A percentile compares a stretch with the other conserved stretches of the same genome.
Evolutionary conservation across 306 rosid species (phyloP).

Genomic region (Cicer chorassanicum): DNA sequence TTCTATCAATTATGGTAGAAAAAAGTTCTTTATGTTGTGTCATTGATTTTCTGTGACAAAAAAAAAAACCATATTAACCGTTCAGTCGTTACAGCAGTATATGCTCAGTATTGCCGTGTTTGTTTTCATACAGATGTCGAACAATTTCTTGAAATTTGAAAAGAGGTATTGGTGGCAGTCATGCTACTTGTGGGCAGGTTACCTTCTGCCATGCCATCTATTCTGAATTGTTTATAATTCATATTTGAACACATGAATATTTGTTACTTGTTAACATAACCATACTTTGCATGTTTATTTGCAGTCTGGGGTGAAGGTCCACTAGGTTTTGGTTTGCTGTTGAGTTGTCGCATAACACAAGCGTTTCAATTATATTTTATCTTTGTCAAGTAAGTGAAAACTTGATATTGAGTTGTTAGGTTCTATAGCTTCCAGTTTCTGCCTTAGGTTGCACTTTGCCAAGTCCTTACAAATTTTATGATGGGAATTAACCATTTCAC

Average conservation of each 20-base stretch:
- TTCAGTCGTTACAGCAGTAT: conserved; percentile 4
- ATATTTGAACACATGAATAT: conserved; percentile 8
- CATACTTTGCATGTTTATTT: conserved; percentile 47
- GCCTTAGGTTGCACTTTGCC: conserved; percentile 16
- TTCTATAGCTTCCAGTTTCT: conserved; percentile 21
- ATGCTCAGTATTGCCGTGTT: conserved; percentile 8
- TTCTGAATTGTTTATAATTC: neutral
- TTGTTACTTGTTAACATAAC: conserved; percentile 33
- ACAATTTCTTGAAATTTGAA: conserved; percentile 60
- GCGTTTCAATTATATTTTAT: conserved; percentile 78
- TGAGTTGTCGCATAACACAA: conserved; percentile 85
- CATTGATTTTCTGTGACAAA: conserved; percentile 15
- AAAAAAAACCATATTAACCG: neutral
- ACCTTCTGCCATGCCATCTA: conserved; percentile 38
- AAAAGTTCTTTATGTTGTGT: conserved; percentile 20
- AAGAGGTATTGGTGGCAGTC: conserved; percentile 79
- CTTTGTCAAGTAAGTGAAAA: conserved; percentile 77
- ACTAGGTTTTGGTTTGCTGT: conserved; percentile 87
- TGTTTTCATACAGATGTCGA: conserved; percentile 57
- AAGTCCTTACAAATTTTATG: conserved; percentile 6
- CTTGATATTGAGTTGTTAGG: conserved; percentile 26
- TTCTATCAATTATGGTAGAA: conserved; percentile 76
- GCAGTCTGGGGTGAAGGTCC: conserved; percentile 97
- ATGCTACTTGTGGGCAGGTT: conserved; percentile 95
- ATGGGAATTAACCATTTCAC: neutral